phyloP scores from a whole-genome alignment of 2,329 filamentous ascomycete species.

The Dendrostoma leiphaemia region DNA sequence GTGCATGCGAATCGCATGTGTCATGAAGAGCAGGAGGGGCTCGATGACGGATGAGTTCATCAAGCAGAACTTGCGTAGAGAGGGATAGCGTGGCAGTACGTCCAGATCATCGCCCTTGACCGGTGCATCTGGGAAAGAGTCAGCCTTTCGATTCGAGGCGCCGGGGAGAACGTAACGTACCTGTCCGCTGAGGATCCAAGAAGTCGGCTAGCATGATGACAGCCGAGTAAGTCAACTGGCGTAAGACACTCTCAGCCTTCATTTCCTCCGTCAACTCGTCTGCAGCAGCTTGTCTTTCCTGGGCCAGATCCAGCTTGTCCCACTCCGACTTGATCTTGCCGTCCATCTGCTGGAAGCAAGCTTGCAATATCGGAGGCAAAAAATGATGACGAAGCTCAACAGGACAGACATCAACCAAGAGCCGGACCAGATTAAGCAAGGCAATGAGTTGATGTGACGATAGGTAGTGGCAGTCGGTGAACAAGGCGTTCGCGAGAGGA shows the following conservation, averaged over 20 bases:
- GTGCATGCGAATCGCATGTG: constrained; percentile 83
- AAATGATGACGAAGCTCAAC: constrained; percentile 74
- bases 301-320: constrained; percentile 68
- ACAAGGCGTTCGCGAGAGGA: constrained; percentile 80
- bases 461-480: constrained; percentile 76
- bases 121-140: constrained; percentile 6
- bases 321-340: constrained; percentile 85
- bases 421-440: constrained; percentile 83
- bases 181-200: constrained; percentile 70
- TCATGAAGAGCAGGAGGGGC: constrained; percentile 87
- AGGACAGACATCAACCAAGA: constrained; percentile 90
- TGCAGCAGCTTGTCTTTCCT: constrained; percentile 62
- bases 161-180: constrained; percentile 41
- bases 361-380: constrained; percentile 76
- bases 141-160: constrained; percentile 2
- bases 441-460: constrained; percentile 93
- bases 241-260: constrained; percentile 93
- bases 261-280: constrained; percentile 92
- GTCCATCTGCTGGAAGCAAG: constrained; percentile 84
- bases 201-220: constrained; percentile 90
- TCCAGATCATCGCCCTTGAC: constrained; percentile 5
- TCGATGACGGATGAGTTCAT: constrained; percentile 76
- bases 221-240: constrained; percentile 88
- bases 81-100: constrained; percentile 39
- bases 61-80: constrained; percentile 80